Evolutionary conservation across 805 yeast species (phyloP), one percentile per base, ranked within the genome.

Genomic region (Maudiozyma saulgeensis): DNA sequence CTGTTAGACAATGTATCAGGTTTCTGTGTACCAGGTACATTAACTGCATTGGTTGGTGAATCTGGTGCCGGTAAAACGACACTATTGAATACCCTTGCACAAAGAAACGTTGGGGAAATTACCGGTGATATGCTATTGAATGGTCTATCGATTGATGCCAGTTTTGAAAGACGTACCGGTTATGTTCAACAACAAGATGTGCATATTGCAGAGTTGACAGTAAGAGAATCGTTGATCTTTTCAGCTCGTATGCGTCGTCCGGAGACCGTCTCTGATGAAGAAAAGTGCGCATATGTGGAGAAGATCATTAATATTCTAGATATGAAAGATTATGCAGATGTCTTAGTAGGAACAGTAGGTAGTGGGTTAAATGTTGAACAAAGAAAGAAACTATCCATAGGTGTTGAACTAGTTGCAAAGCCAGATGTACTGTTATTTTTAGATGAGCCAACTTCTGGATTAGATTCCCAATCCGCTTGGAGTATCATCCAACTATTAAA

Each of bases 31-130:
- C 88, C 88, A 4, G 88, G 88, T 53, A 81, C 85, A 43, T 66
- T 84, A 61, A 84, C 88, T 42, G 90, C 90, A 1, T 62, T 79
- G 47, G 78, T 79, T 82, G 85, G 87, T 55, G 81, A 81, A 28
- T 79, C 87, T 44, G 87, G 87, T 64, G 87, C 88, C 47, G 88
- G 88, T 69, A 82, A 82, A 60, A 82, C 88, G 15, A 82, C 88
- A 2, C 67, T 82, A 52, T 70, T 82, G 53, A 82, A 82, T 67
- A 79, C 79, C 51, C 68, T 82, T 57, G 81, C 86, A 19, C 79
- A 78, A 58, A 75, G 88, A 60, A 76, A 79, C 49, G 76, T 82
- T 32, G 88, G 88, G 63, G 76, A 76, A 41, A 79, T 82, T 44
- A 73, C 84, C 45, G 83, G 83, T 59, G 81, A 80, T 55, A 71